A percentile compares a stretch with the other conserved stretches of the same genome.
Evolutionary conservation across 2,329 filamentous ascomycete genomes (phyloP).

Genomic region (Trichoderma breve): DNA sequence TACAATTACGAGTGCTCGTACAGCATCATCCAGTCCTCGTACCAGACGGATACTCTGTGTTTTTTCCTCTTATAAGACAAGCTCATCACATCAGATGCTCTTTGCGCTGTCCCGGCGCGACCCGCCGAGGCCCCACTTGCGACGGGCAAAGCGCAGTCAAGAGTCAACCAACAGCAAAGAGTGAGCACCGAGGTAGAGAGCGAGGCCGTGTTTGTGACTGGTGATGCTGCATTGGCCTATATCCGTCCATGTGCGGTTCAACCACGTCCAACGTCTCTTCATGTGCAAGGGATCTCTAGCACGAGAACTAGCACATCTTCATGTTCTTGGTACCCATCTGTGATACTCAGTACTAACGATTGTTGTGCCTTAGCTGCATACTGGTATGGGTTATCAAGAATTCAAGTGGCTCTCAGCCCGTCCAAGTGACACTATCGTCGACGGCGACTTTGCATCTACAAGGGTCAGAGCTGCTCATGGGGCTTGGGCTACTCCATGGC

Average conservation of each 20-base stretch:
- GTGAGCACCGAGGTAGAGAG: background rate
- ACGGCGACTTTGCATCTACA: background rate
- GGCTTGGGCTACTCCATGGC: background rate
- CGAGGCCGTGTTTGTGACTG: background rate
- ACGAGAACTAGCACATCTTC: background rate
- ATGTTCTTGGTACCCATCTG: background rate
- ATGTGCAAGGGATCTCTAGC: background rate
- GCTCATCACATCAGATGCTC: constrained; percentile 1
- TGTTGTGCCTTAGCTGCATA: background rate
- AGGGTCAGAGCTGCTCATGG: background rate
- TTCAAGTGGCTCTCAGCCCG: background rate
- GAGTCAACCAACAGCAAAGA: constrained; percentile 1
- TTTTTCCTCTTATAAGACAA: background rate
- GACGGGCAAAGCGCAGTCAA: background rate
- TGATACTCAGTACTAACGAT: background rate
- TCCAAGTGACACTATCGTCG: background rate
- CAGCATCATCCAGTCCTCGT: background rate
- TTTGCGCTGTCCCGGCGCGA: constrained; percentile 13
- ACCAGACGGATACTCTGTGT: background rate
- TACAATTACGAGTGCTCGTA: background rate
- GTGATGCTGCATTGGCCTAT: background rate
- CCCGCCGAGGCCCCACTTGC: constrained; percentile 1
- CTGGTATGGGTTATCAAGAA: background rate
- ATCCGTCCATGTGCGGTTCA: background rate
- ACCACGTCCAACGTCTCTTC: background rate